Evolutionary conservation across 2,329 filamentous ascomycete genomes (phyloP).

Genomic region (Ceratocystis alfenasii): DNA sequence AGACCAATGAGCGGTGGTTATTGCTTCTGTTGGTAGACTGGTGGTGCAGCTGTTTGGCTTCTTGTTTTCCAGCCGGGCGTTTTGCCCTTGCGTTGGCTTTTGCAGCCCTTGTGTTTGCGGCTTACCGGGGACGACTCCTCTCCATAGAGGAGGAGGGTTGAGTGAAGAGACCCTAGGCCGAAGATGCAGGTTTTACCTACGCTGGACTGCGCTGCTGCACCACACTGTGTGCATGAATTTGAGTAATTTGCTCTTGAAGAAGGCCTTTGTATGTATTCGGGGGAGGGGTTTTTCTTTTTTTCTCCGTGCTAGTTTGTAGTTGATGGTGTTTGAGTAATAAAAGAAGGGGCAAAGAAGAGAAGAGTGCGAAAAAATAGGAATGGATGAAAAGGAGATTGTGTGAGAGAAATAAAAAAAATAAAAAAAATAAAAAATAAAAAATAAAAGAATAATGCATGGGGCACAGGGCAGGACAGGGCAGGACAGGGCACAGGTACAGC

Average conservation of each 20-base stretch:
- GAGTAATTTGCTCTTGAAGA: background rate
- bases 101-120: background rate
- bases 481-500: background rate
- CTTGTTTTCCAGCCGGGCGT: too few species aligned
- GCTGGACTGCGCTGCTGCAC: background rate
- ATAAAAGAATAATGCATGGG: too few species aligned
- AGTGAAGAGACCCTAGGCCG: background rate
- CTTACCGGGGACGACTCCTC: background rate
- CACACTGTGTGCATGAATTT: background rate
- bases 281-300: background rate
- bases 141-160: background rate
- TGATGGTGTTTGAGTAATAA: background rate
- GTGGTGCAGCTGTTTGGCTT: too few species aligned
- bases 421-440: background rate
- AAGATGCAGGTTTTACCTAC: background rate
- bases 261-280: background rate
- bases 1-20: background rate
- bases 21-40: too few species aligned
- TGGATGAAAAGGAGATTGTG: background rate
- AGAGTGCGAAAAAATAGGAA: background rate
- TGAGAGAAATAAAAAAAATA: background rate
- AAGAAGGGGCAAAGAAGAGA: background rate
- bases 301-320: background rate
- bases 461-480: too few species aligned
- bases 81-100: too few species aligned